A percentile compares a stretch with the other conserved stretches of the same genome.
These are phyloP conservation scores for Xerocomellus chrysenteron DNA, from an alignment of 768 basidiomycete species.

Conservation along the genomic window DNA sequence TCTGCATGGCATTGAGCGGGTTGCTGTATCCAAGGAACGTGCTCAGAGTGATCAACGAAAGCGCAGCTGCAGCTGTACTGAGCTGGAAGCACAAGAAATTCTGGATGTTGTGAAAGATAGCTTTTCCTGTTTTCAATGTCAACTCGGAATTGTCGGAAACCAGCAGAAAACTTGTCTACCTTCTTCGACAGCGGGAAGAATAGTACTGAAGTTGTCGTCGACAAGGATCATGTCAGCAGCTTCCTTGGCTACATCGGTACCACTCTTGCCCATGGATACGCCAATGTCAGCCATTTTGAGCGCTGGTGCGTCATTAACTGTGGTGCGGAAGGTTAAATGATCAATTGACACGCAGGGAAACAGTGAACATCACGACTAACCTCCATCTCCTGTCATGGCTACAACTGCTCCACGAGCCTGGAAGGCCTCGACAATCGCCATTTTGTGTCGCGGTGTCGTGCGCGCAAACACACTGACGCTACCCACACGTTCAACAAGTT, in stretches of 20 bases:
- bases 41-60: conserved; percentile 92
- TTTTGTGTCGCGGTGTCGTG: conserved; percentile 96
- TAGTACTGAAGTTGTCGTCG: conserved; percentile 95
- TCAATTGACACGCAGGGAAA: background rate
- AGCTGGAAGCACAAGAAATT: conserved; percentile 97
- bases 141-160: background rate
- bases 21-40: conserved; percentile 88
- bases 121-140: conserved; percentile 63
- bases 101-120: conserved; percentile 98
- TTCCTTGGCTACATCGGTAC: conserved; percentile 99
- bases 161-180: conserved; percentile 41
- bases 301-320: conserved; percentile 95
- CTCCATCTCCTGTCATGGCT: conserved; percentile 97
- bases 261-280: conserved; percentile 95
- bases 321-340: background rate
- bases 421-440: conserved; percentile 95
- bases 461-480: conserved; percentile 87
- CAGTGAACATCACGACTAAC: conserved; percentile 49
- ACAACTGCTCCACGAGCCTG: conserved; percentile 87
- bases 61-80: conserved; percentile 93
- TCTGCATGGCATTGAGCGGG: conserved; percentile 97
- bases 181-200: conserved; percentile 92
- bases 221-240: conserved; percentile 96
- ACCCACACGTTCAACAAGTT: conserved; percentile 81
- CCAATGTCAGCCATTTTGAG: conserved; percentile 98